Evolutionary conservation across 192 early-diverging fungal species (phyloP).

Genomic region (Coemansia sp.): DNA sequence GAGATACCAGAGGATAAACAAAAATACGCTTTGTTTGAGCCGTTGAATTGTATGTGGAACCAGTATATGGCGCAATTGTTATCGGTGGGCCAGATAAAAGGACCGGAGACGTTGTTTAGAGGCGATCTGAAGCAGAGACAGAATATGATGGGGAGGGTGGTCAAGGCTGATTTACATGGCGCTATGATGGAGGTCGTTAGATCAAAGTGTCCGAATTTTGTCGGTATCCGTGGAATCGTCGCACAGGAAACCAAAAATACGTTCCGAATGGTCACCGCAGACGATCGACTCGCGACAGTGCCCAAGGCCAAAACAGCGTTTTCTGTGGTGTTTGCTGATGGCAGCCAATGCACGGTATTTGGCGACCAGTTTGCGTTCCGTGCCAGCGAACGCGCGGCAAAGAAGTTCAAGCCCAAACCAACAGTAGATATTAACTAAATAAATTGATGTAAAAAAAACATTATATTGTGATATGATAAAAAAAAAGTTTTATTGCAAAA

Average conservation of each 20-base stretch:
- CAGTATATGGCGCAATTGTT: constrained; percentile 72
- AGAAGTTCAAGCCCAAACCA: constrained; percentile 51
- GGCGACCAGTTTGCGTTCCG: constrained; percentile 76
- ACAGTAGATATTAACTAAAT: constrained; percentile 26
- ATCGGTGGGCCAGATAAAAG: constrained; percentile 31
- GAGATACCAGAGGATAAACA: constrained; percentile 61
- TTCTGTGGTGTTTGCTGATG: constrained; percentile 35
- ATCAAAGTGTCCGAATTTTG: constrained; percentile 74
- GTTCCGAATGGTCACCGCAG: constrained; percentile 72
- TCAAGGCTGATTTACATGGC: constrained; percentile 87
- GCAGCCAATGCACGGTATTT: constrained; percentile 61
- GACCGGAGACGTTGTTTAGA: constrained; percentile 55
- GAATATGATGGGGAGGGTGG: constrained; percentile 20
- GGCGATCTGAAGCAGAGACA: constrained; percentile 18
- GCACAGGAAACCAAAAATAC: constrained; percentile 89
- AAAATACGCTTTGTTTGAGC: constrained; percentile 63
- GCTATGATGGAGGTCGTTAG: constrained; percentile 69
- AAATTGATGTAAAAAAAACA: background rate
- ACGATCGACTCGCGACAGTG: constrained; percentile 64
- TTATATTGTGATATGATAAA: background rate
- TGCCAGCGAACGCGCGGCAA: constrained; percentile 70
- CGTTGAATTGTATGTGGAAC: constrained; percentile 75
- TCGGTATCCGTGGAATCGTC: constrained; percentile 78
- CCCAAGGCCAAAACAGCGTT: constrained; percentile 74
- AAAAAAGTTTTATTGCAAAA: background rate